These are phyloP conservation scores for Rhizopogon vulgaris DNA, from an alignment of 768 basidiomycete genomes.

Conservation along the genomic window DNA sequence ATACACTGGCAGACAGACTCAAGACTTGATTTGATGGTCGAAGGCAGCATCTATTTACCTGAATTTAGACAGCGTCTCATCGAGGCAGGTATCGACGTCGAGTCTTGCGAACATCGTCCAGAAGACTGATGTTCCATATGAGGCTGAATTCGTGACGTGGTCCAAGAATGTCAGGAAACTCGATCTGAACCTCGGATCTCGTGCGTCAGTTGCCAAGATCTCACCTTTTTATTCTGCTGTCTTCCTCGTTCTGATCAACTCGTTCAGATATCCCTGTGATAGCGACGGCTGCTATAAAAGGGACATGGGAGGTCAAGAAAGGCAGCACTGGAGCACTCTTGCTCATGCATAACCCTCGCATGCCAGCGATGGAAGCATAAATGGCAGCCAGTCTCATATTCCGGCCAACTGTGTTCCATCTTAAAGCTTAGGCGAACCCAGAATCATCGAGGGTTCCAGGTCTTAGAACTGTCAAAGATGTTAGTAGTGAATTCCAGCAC, in stretches of 20 bases:
- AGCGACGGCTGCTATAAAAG: slow-evolving; percentile 18
- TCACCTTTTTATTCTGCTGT: not conserved
- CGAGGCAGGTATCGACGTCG: not conserved
- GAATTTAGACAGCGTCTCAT: not conserved
- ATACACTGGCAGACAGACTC: no score
- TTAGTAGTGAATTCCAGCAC: no score
- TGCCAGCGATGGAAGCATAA: no score
- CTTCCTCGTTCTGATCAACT: not conserved
- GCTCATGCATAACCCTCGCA: slow-evolving; percentile 17
- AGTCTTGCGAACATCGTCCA: slow-evolving; percentile 5
- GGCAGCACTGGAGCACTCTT: slow-evolving; percentile 16
- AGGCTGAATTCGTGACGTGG: slow-evolving; percentile 7
- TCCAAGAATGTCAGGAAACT: slow-evolving; percentile 5
- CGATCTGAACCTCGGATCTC: slow-evolving; percentile 4
- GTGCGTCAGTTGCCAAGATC: slow-evolving; percentile 5
- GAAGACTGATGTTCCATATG: slow-evolving; percentile 1
- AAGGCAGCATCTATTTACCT: slow-evolving; percentile 11
- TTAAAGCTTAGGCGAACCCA: no score
- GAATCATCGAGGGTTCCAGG: no score
- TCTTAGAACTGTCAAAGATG: no score
- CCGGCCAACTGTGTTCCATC: no score
- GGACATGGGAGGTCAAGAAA: slow-evolving; percentile 15
- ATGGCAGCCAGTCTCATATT: no score
- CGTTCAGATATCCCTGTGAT: slow-evolving; percentile 7
- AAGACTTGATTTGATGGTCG: slow-evolving; percentile 15